Evolutionary conservation across 192 early-diverging fungal genomes (phyloP).

Genomic region (Coemansia sp.): DNA sequence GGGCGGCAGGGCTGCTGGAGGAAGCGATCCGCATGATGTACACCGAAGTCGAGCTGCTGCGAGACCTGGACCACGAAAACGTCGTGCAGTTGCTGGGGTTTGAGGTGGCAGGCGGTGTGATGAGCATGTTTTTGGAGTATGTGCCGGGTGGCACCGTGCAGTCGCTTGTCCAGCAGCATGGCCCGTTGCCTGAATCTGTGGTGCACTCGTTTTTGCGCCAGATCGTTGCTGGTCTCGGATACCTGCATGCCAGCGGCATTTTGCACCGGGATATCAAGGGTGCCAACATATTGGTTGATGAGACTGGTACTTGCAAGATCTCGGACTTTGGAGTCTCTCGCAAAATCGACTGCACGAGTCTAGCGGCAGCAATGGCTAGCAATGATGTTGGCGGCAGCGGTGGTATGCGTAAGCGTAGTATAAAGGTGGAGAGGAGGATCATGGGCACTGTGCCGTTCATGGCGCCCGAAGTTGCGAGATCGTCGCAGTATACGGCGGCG

Average conservation of each 20-base stretch:
- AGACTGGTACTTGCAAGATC: constrained; percentile 90
- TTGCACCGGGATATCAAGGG: constrained; percentile 85
- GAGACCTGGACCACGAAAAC: constrained; percentile 84
- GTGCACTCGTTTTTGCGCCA: constrained; percentile 79
- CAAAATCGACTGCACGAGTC: constrained; percentile 52
- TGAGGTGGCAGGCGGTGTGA: constrained; percentile 65
- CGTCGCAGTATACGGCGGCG: constrained; percentile 83
- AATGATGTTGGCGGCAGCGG: not conserved
- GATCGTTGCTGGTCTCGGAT: constrained; percentile 82
- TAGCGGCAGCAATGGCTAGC: not conserved
- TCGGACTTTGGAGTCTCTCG: constrained; percentile 97
- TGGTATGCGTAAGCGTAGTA: constrained; percentile 28
- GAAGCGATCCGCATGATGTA: constrained; percentile 64
- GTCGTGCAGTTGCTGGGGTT: constrained; percentile 94
- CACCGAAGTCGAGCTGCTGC: constrained; percentile 74
- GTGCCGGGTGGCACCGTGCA: constrained; percentile 93
- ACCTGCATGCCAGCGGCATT: constrained; percentile 78
- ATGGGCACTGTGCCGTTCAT: constrained; percentile 91
- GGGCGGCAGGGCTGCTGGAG: constrained; percentile 2
- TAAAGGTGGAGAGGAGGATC: constrained; percentile 45
- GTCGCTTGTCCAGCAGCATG: constrained; percentile 72
- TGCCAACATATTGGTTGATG: constrained; percentile 77
- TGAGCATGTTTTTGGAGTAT: constrained; percentile 98
- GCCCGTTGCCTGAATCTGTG: constrained; percentile 72
- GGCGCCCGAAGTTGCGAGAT: constrained; percentile 92